These are phyloP conservation scores for Phytophthora brassicae DNA, from an alignment of 352 stramenopile genomes.

Conservation along the genomic window DNA sequence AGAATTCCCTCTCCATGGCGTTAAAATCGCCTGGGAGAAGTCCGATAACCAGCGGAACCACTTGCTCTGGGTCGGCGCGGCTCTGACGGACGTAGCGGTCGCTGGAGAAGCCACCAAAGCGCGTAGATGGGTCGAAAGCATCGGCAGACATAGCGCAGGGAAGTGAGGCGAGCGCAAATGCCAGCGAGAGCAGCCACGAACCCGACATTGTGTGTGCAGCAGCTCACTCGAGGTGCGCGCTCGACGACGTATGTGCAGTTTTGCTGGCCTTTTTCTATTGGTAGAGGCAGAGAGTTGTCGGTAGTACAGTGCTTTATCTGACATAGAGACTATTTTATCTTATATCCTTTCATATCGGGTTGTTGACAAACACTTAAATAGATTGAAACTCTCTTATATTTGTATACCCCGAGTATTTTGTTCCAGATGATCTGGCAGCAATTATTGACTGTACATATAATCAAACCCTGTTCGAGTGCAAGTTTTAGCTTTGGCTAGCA, in stretches of 20 bases:
- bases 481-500: too few relatives aligned
- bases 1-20: slow-evolving; percentile 52
- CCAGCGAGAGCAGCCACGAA: slow-evolving; percentile 23
- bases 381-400: too few relatives aligned
- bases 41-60: slow-evolving; percentile 58
- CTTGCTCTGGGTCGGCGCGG: slow-evolving; percentile 37
- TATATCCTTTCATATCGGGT: too few relatives aligned
- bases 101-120: slow-evolving; percentile 37
- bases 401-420: too few relatives aligned
- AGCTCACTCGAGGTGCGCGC: neutral
- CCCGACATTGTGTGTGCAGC: slow-evolving; percentile 13
- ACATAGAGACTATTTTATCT: too few relatives aligned
- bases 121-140: slow-evolving; percentile 5
- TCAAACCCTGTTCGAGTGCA: too few relatives aligned
- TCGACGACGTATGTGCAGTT: neutral
- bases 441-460: too few relatives aligned
- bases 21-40: slow-evolving; percentile 53
- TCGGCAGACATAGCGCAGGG: neutral
- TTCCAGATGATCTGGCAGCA: too few relatives aligned
- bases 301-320: slow-evolving; percentile 17
- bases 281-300: slow-evolving; percentile 14
- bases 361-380: too few relatives aligned
- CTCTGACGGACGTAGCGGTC: slow-evolving; percentile 30
- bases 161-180: slow-evolving; percentile 12
- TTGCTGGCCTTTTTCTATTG: slow-evolving; percentile 5